Conservation (phyloP, 179 eudicot genomes). For the Gypsophila paniculata region DNA sequence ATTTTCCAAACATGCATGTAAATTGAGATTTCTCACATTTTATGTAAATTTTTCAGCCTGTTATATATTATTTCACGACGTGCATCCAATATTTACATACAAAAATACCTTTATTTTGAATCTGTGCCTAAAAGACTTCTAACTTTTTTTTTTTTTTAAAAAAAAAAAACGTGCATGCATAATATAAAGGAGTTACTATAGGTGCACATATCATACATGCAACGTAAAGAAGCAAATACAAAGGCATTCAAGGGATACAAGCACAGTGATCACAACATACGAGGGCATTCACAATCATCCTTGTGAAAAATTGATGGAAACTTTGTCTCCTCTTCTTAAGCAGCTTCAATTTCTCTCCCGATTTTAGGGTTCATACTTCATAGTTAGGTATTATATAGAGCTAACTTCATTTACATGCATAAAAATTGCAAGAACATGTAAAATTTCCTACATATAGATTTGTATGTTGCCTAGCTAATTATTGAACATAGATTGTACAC, state of each 20-base stretch:
- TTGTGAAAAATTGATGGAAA: slow-evolving; percentile 88
- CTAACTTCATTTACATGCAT: not conserved
- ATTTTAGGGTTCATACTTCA: slow-evolving; percentile 18
- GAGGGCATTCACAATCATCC: slow-evolving; percentile 96
- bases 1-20: too few relatives aligned
- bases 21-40: too few relatives aligned
- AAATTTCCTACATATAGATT: not conserved
- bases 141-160: not conserved
- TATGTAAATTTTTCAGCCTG: too few relatives aligned
- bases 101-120: too few relatives aligned
- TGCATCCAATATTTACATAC: too few relatives aligned
- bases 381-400: not conserved
- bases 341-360: slow-evolving; percentile 82
- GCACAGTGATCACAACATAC: slow-evolving; percentile 51
- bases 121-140: too few relatives aligned
- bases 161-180: not conserved
- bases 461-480: not conserved
- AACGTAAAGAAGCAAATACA: slow-evolving; percentile 57
- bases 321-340: slow-evolving; percentile 71
- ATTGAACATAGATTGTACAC: slow-evolving; percentile 2
- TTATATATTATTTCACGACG: too few relatives aligned
- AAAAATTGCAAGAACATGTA: not conserved
- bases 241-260: slow-evolving; percentile 44
- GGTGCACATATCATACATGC: slow-evolving; percentile 57
- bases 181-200: slow-evolving; percentile 45